Percentiles rank a stretch among this genome's conserved stretches.
Evolutionary conservation across 345 rosid species (phyloP).

Genomic region (Camelina neglecta): DNA sequence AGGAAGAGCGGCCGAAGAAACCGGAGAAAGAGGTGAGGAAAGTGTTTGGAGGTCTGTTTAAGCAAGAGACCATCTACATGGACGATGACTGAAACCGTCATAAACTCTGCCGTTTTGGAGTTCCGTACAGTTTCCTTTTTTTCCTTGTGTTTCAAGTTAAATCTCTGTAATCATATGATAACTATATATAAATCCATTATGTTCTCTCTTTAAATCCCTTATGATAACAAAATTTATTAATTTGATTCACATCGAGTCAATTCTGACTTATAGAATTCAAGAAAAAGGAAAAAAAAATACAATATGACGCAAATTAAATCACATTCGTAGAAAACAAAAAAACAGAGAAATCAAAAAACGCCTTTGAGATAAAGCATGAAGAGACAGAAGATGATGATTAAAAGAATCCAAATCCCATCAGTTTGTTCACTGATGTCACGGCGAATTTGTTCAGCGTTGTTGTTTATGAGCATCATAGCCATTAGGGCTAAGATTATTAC

Average conservation of each 20-base stretch:
- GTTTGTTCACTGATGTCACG: neutral
- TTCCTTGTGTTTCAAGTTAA: conserved; percentile 25
- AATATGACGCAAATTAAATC: neutral
- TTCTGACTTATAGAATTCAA: neutral
- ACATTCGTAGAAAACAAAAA: neutral
- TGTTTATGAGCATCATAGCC: conserved; percentile 10
- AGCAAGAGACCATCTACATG: conserved; percentile 88
- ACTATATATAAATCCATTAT: conserved; percentile 14
- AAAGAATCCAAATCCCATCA: neutral
- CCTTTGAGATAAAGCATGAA: conserved; percentile 17
- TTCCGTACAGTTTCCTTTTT: conserved; percentile 29
- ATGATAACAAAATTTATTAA: neutral
- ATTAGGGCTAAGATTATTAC: conserved; percentile 6
- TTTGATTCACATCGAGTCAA: neutral
- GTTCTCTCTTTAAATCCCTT: conserved; percentile 16
- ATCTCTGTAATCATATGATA: conserved; percentile 32
- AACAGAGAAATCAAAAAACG: neutral
- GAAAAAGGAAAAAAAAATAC: too few species aligned
- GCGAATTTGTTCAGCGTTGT: neutral
- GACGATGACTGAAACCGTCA: conserved; percentile 67
- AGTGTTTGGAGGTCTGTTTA: conserved; percentile 82
- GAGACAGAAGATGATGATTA: neutral
- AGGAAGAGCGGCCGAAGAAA: conserved; percentile 41
- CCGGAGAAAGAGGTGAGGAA: conserved; percentile 71
- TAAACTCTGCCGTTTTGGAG: neutral